These are phyloP conservation scores for Cudoniella acicularis DNA, from an alignment of 495 filamentous ascomycete species.

Conservation along the genomic window DNA sequence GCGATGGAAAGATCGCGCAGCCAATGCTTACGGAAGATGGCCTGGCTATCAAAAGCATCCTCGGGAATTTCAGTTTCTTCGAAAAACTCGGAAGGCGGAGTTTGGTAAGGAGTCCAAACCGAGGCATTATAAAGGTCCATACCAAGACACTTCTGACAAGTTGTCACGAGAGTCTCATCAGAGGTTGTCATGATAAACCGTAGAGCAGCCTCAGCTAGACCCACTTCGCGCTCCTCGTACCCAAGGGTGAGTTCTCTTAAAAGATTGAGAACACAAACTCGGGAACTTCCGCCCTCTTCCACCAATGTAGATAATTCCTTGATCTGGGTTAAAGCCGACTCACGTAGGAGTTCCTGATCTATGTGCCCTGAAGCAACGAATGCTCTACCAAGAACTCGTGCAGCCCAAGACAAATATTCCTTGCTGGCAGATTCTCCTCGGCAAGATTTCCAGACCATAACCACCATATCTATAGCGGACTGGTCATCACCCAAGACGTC, in stretches of 20 bases:
- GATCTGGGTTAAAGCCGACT: conserved; percentile 50
- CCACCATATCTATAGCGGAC: conserved; percentile 54
- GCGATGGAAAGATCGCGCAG: conserved; percentile 57
- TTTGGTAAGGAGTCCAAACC: conserved; percentile 44
- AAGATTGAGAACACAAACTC: conserved; percentile 53
- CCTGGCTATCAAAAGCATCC: conserved; percentile 30
- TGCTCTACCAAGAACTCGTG: conserved; percentile 74
- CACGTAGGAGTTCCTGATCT: conserved; percentile 51
- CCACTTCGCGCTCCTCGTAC: conserved; percentile 58
- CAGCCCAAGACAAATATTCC: conserved; percentile 80
- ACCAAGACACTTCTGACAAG: conserved; percentile 5
- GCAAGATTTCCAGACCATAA: conserved; percentile 72
- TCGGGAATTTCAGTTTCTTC: not conserved
- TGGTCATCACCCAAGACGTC: conserved; percentile 62
- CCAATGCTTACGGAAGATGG: conserved; percentile 50
- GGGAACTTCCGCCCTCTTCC: conserved; percentile 34
- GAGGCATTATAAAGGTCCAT: conserved; percentile 31
- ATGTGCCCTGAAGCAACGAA: conserved; percentile 73
- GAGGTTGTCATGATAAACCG: conserved; percentile 60
- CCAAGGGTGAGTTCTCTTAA: conserved; percentile 66
- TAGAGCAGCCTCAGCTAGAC: conserved; percentile 74
- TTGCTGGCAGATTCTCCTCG: conserved; percentile 54
- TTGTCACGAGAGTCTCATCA: conserved; percentile 11
- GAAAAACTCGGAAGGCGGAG: conserved; percentile 42
- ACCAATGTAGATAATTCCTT: conserved; percentile 31